Conservation (phyloP, 2,329 filamentous ascomycete genomes). For the Berkeleyomyces rouxiae region DNA sequence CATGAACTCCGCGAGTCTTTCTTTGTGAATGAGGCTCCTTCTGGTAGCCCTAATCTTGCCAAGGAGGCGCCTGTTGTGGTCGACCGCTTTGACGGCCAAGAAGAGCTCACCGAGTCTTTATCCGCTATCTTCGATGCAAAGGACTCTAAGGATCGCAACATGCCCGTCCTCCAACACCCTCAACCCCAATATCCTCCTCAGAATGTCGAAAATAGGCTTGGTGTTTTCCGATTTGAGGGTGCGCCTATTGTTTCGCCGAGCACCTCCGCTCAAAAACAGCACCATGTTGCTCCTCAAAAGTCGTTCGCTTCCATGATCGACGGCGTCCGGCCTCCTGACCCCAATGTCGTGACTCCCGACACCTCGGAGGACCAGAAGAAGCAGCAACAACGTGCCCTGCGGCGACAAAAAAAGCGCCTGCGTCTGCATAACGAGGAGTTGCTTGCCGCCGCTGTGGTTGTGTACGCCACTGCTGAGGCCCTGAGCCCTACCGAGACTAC, state of each 20-base stretch:
- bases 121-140: conserved; percentile 13
- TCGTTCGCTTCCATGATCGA: conserved; percentile 5
- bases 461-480: conserved; percentile 34
- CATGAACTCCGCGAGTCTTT: background rate
- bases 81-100: background rate
- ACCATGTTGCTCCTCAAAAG: conserved; percentile 2
- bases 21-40: background rate
- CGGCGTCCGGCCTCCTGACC: conserved; percentile 13
- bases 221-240: conserved; percentile 6
- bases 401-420: conserved; percentile 29
- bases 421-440: conserved; percentile 34
- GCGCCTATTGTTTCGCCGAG: background rate
- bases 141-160: conserved; percentile 5
- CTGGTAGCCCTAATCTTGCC: background rate
- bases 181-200: background rate
- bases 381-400: conserved; percentile 27
- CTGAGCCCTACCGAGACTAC: conserved; percentile 25
- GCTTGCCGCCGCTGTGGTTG: conserved; percentile 36
- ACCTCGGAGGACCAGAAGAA: conserved; percentile 31
- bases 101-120: conserved; percentile 15
- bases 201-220: conserved; percentile 2
- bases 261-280: background rate
- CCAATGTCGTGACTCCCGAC: conserved; percentile 28
- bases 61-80: conserved; percentile 8
- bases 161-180: background rate